A percentile compares a stretch with the other conserved stretches of the same genome.
These are phyloP conservation scores for Cichorium intybus DNA, from an alignment of 140 eudicot species.

Conservation along the genomic window DNA sequence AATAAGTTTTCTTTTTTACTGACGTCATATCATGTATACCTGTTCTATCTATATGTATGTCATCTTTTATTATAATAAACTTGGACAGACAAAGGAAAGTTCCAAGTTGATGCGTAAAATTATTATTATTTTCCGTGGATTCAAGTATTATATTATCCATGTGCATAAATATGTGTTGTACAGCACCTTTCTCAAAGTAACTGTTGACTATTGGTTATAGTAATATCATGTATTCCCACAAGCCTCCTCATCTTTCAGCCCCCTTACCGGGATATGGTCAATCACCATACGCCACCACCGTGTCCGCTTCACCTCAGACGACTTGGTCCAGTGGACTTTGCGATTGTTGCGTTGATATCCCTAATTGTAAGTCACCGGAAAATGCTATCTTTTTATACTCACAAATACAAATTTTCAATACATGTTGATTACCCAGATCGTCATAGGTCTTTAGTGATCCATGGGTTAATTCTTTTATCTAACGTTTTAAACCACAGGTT, in stretches of 20 bases:
- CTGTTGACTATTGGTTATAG: background rate
- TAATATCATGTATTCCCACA: background rate
- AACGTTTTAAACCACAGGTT: conserved; percentile 26
- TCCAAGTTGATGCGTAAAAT: background rate
- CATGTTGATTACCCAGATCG: too few relatives aligned
- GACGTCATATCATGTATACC: background rate
- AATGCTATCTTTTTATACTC: background rate
- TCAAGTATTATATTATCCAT: background rate
- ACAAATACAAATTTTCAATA: too few relatives aligned
- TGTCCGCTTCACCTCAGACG: background rate
- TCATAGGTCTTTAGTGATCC: too few relatives aligned
- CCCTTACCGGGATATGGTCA: background rate
- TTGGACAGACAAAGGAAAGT: background rate
- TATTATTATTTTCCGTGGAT: background rate
- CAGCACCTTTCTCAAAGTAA: background rate
- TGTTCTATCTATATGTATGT: background rate
- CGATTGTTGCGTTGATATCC: conserved; percentile 34
- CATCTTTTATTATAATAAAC: background rate
- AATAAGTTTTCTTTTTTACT: too few relatives aligned
- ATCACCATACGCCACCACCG: conserved; percentile 1
- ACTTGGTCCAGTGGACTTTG: conserved; percentile 38
- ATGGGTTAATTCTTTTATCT: too few relatives aligned
- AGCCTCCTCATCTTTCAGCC: conserved; percentile 4
- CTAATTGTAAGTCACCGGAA: conserved; percentile 24
- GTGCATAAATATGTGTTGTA: background rate